Evolutionary conservation across 108 stramenopile species (phyloP).

Genomic region (Cafeteria roenbergensis): DNA sequence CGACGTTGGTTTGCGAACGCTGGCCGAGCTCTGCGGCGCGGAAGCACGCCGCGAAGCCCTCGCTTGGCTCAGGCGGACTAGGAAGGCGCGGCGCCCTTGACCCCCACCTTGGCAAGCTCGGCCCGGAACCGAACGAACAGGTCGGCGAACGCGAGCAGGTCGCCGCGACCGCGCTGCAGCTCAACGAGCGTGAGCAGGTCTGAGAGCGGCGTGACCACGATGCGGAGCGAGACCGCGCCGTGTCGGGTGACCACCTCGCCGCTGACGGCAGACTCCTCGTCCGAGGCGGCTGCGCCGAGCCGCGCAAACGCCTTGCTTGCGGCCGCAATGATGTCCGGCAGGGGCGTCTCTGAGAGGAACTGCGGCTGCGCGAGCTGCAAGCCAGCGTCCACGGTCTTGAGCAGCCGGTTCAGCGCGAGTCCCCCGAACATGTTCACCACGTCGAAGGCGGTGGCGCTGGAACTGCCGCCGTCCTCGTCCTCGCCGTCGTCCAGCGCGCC

Average conservation of each 20-base stretch:
- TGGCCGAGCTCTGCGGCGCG: too few species aligned
- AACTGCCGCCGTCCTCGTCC: not conserved
- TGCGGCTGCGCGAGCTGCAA: not conserved
- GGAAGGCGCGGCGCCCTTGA: too few species aligned
- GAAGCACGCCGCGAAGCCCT: too few species aligned
- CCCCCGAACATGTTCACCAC: conserved; percentile 14
- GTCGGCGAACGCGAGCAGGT: not conserved
- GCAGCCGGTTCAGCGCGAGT: conserved; percentile 11
- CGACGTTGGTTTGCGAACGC: too few species aligned
- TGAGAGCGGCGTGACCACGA: too few species aligned
- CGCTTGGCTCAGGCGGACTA: too few species aligned
- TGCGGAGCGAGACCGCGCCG: too few species aligned
- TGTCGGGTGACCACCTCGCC: not conserved
- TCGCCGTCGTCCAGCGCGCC: not conserved
- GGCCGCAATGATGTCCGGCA: not conserved
- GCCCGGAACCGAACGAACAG: not conserved
- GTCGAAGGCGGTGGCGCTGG: conserved; percentile 9
- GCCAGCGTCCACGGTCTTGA: not conserved
- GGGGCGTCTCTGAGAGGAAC: not conserved
- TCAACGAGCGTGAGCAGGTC: not conserved
- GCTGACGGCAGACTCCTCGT: not conserved
- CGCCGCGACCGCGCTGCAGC: not conserved
- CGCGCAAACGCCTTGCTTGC: not conserved
- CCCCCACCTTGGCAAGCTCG: too few species aligned
- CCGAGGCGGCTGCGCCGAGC: not conserved